Base-by-base conservation (phyloP, 352 stramenopile species). In the Phytophthora quininea region DNA sequence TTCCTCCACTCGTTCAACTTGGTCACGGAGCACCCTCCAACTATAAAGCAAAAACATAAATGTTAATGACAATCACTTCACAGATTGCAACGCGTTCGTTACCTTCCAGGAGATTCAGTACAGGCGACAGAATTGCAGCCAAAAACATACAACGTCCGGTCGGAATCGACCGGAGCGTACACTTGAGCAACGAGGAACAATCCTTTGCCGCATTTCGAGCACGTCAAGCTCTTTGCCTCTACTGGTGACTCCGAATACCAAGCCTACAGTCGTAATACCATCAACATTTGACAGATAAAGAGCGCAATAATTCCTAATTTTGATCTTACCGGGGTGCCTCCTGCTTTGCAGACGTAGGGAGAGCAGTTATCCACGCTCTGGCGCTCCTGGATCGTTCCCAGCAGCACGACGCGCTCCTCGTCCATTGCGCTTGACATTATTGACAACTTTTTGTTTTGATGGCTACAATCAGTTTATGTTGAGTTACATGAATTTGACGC, bases 91-190 rank as follows among this genome's bases (percentile, higher is more conserved):
- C 15, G 0, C 8, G 4, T 47, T 10, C 9, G 40, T 29, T 72
- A 84, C 77, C 77, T 90, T 3, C 84, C 82, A 9, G 79, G 47
- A 0, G 65, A 76, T 50, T 92, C 73, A 0, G 77, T 88, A 62
- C 88, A 96, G 1, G 79, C 76, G n/a, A 82, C 69, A 5, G 88
- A 87, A 60, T 96, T 96, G 76, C 88, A 96, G 9, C 88, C 88
- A 62, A 96, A 96, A 3, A 94, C 74, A 46, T 96, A 96, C 10
- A 96, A 69, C 51, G 88, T 91, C 32, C 88, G 80, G 47, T 92
- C 77, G 5, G 67, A 70, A 15, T 92, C 83, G 15, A 93, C 84
- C 7, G 88, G 86, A 48, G 88, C 86, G 40, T 94, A 96, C 49
- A 95, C 79, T 79, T 94, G 62, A n/a, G 68, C 80, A 38, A 96